Base-by-base conservation (phyloP, 345 rosid genomes). In the Noccaea bulbosa region DNA sequence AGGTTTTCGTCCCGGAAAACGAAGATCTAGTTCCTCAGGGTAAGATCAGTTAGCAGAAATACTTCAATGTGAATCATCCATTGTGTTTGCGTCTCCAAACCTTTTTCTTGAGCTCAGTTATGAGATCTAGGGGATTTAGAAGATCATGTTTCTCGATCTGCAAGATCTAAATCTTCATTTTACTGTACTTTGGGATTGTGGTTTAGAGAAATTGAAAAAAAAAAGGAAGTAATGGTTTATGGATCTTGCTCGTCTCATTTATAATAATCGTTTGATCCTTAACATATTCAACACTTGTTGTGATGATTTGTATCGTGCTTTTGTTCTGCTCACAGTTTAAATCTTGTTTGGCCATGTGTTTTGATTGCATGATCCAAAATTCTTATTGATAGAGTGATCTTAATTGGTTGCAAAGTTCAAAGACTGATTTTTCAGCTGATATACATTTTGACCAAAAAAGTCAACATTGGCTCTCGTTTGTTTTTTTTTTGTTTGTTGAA, bases 11-110 rank as follows among this genome's bases (percentile, higher is more conserved):
- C 6, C 79, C 84, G 41, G 86, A 82, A 8, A 70, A 81, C 60
- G 87, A 85, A 60, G 87, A 83, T 73, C 84, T 82, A 44, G 47
- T 75, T 10, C 82, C 84, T 65, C 74, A 81, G 46, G 95, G 95
- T 86, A 77, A 76, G 55, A 33, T 62, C 32, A 47, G 37, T 15
- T 44, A 1, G 4, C 62, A 43, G 32, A 32, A 20, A 33, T 27
- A 15, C 11, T 67, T 51, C 8, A 35, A 0, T 59, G 9, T 34
- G 10, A 44, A 11, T 11, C 11, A 5, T 8, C 30, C 44, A 37
- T 62, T 47, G 37, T 53, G 65, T 47, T 37, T 17, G 7, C 24
- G 56, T n/a, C n/a, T n/a, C 17, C 30, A n/a, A 16, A 60, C 6
- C 3, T 67, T 74, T 35, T 20, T 27, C 46, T 15, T 44, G 64